These are phyloP conservation scores for Nannizziopsis arthrosporioides DNA, from an alignment of 2,329 filamentous ascomycete genomes.

Conservation along the genomic window DNA sequence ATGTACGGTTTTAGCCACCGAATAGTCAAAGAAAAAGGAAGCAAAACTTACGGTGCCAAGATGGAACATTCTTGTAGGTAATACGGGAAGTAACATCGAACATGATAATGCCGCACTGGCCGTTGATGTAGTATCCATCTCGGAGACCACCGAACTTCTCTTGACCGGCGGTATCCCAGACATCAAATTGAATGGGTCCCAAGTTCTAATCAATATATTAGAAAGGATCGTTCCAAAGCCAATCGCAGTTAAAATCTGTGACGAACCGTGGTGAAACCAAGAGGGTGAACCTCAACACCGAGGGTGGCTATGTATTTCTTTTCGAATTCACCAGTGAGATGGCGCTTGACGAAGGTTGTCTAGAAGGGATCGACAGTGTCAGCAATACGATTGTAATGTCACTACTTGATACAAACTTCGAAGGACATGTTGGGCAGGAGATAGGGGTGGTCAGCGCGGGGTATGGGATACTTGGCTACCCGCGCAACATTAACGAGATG, in stretches of 20 bases:
- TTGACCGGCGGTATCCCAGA: constrained; percentile 97
- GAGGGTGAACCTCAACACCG: constrained; percentile 97
- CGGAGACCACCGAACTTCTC: constrained; percentile 98
- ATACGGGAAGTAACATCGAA: constrained; percentile 99
- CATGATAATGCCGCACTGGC: constrained; percentile 96
- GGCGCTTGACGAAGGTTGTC: constrained; percentile 99
- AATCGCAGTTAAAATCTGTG: constrained; percentile 17
- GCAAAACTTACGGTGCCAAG: constrained; percentile 88
- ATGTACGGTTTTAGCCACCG: constrained; percentile 12
- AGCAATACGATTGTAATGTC: not conserved
- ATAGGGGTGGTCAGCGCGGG: constrained; percentile 8
- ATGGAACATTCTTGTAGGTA: constrained; percentile 94
- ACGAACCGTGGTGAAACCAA: constrained; percentile 94
- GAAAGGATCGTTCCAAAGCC: not conserved
- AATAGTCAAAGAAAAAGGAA: not conserved
- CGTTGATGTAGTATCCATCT: constrained; percentile 99
- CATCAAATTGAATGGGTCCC: constrained; percentile 95
- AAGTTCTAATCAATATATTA: constrained; percentile 52
- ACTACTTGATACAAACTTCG: not conserved
- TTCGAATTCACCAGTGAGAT: constrained; percentile 99
- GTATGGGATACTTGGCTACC: constrained; percentile 3
- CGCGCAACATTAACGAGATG: constrained; percentile 7
- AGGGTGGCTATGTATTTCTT: constrained; percentile 99
- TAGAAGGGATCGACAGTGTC: constrained; percentile 31
- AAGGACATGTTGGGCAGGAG: not conserved